Evolutionary conservation across 495 filamentous ascomycete species (phyloP).

Genomic region (Aspergillus biplanus): DNA sequence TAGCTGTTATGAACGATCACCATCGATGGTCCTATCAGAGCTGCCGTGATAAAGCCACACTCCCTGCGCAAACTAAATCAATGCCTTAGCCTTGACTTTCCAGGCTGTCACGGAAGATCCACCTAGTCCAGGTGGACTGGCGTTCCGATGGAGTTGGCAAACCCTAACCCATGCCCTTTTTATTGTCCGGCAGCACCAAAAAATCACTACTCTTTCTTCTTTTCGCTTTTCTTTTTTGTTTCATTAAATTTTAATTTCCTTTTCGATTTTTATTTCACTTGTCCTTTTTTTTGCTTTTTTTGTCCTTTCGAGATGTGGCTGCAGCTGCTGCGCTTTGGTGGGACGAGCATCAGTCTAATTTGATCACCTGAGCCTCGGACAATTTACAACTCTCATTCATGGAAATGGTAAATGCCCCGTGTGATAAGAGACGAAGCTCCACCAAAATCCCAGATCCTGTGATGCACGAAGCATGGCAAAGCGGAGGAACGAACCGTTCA

Average conservation of each 20-base stretch:
- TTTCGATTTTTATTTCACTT: conserved; percentile 3
- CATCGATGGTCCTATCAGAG: conserved; percentile 9
- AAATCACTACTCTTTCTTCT: background rate
- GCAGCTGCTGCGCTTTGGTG: conserved; percentile 31
- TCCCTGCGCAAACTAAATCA: background rate
- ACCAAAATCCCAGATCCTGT: conserved; percentile 4
- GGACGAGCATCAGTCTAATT: conserved; percentile 25
- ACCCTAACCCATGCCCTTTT: conserved; percentile 18
- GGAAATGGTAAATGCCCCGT: conserved; percentile 22
- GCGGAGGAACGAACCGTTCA: conserved; percentile 10
- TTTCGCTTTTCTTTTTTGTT: background rate
- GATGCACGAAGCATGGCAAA: conserved; percentile 17
- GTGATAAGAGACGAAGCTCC: conserved; percentile 21
- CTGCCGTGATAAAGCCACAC: conserved; percentile 6
- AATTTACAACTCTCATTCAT: conserved; percentile 17
- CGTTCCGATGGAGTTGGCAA: background rate
- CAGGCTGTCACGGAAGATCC: conserved; percentile 11
- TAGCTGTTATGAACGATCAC: conserved; percentile 18
- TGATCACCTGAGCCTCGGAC: conserved; percentile 29
- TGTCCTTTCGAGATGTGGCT: conserved; percentile 38
- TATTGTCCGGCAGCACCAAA: conserved; percentile 29
- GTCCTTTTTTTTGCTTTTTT: background rate
- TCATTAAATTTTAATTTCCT: background rate
- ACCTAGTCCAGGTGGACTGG: conserved; percentile 5
- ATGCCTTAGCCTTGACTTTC: background rate